Conservation (phyloP, 2,329 filamentous ascomycete species). For the Colletotrichum sansevieriae region DNA sequence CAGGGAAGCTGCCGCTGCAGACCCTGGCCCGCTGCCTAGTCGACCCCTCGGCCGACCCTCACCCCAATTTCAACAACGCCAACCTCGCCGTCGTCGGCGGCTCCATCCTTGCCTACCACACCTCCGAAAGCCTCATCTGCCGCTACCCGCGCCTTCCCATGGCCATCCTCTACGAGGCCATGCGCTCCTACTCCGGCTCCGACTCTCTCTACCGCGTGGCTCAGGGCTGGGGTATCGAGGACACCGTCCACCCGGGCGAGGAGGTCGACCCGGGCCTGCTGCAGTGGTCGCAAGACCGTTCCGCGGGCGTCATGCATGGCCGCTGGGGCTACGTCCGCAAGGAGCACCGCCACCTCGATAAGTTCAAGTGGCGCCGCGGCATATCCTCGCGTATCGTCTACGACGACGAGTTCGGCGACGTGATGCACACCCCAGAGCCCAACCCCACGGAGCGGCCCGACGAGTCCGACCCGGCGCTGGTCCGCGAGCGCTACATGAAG, state of each 20-base stretch:
- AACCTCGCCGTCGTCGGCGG: slow-evolving; percentile 85
- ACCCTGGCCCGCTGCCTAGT: slow-evolving; percentile 89
- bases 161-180: slow-evolving; percentile 85
- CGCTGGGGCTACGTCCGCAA: slow-evolving; percentile 66
- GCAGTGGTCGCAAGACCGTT: slow-evolving; percentile 75
- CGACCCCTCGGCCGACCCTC: slow-evolving; percentile 84
- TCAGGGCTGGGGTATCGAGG: slow-evolving; percentile 91
- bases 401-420: slow-evolving; percentile 87
- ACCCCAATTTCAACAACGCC: slow-evolving; percentile 88
- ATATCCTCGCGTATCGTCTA: slow-evolving; percentile 83
- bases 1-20: slow-evolving; percentile 84
- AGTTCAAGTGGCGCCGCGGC: slow-evolving; percentile 73
- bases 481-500: slow-evolving; percentile 63
- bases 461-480: slow-evolving; percentile 29
- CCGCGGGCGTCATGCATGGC: slow-evolving; percentile 59
- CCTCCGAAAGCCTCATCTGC: slow-evolving; percentile 87
- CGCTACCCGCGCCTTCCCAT: slow-evolving; percentile 93
- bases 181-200: slow-evolving; percentile 85
- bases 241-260: slow-evolving; percentile 85
- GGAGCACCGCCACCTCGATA: slow-evolving; percentile 60
- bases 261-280: slow-evolving; percentile 94
- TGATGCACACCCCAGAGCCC: slow-evolving; percentile 48
- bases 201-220: slow-evolving; percentile 80
- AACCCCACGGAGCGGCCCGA: slow-evolving; percentile 41
- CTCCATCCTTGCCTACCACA: slow-evolving; percentile 89